phyloP scores from a whole-genome alignment of 306 rosid species.

The Cucumis hystrix region DNA sequence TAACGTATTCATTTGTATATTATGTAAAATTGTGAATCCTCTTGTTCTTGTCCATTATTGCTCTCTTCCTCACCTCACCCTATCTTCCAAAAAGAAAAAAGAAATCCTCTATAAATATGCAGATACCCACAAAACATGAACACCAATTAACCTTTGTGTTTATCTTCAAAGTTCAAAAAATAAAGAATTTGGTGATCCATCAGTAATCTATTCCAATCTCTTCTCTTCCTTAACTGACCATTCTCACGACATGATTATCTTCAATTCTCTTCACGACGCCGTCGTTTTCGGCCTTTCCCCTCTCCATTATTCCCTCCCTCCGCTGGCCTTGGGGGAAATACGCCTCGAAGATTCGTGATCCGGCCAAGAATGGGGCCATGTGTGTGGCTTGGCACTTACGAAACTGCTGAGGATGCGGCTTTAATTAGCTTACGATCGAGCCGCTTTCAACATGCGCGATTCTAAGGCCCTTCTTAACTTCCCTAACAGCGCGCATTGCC shows the following conservation, averaged over 20 bases:
- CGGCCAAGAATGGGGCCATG: slow-evolving; percentile 36
- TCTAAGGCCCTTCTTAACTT: slow-evolving; percentile 49
- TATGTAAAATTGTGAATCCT: neutral
- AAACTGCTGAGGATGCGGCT: slow-evolving; percentile 53
- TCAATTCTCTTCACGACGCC: slow-evolving; percentile 29
- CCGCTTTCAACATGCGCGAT: slow-evolving; percentile 41
- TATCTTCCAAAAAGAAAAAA: neutral
- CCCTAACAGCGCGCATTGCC: slow-evolving; percentile 30
- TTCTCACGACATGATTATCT: slow-evolving; percentile 34
- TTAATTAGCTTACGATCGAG: slow-evolving; percentile 36
- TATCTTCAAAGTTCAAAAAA: neutral
- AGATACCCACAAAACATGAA: neutral
- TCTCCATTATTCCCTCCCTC: neutral
- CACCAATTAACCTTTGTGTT: neutral
- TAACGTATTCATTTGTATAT: no score
- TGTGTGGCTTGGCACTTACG: slow-evolving; percentile 53
- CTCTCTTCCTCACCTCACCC: neutral
- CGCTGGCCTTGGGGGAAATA: slow-evolving; percentile 46
- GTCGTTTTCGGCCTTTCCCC: slow-evolving; percentile 31
- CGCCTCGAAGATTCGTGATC: slow-evolving; percentile 52
- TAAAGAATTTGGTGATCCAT: neutral
- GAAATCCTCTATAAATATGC: neutral
- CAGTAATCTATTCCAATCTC: neutral
- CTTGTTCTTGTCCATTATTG: neutral
- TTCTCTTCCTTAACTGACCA: slow-evolving; percentile 18